Base-by-base conservation (phyloP, 1,139 yeast species). In the Yamadazyma kanchanaburiensis region DNA sequence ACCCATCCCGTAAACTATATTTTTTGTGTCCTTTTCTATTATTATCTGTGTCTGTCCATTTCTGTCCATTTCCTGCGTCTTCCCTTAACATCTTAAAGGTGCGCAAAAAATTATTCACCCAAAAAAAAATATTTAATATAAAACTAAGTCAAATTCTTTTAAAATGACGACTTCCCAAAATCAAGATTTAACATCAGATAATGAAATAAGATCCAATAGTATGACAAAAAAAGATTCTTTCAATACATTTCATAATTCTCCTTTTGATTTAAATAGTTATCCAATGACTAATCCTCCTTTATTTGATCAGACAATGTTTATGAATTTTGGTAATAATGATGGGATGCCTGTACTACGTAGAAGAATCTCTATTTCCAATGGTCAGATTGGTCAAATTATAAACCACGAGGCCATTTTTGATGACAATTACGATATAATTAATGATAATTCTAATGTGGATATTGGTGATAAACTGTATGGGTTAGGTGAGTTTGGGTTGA, bases 331-430 rank as follows among this genome's bases (percentile, higher is more conserved):
- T 10, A 49, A 49, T 34, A 60, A 42, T 33, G 70, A 69, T 22
- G 74, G 74, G 0, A 54, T 55, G 9, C 68, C 64, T 6, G 60
- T 81, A 35, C 24, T 37, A n/a, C 65, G 88, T 48, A 62, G 89
- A 45, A 56, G 74, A 40, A 74, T 82, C 5, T 81, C 89, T 25
- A 81, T 82, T 29, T 80, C 88, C 10, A 81, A 81, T 54, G 91
- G 91, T 43, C 91, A 81, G 49, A 81, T 82, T 42, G 83, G 86
- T 26, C 89, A 82, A 49, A 72, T 77, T 22, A 61, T 76, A 21
- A 67, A 55, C 45, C 73, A 68, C 39, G 74, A 68, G 35, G 71
- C 70, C 2, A 53, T 57, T 24, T 58, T 60, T 25, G 59, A 59
- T 27, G 51, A 52, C 26, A 59, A 26, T 22, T 38, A 31, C 19